Base-by-base conservation (phyloP, 371 early-diverging fungal genomes). In the Mucor circinelloides region DNA sequence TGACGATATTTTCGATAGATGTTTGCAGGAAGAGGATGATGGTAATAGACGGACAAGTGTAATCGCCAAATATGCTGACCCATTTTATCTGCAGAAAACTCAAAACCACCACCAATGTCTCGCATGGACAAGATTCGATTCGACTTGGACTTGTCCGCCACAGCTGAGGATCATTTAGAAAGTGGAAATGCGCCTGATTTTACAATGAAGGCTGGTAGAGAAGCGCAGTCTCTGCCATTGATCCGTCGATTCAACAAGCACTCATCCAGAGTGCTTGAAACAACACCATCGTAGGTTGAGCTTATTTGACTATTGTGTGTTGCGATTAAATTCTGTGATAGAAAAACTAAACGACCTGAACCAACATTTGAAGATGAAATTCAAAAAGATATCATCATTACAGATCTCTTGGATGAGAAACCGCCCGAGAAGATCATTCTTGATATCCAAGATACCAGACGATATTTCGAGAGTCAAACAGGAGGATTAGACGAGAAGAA, bases 201-300 rank as follows among this genome's bases (percentile, higher is more conserved):
- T 48, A 95, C 97, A 1, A 96, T 97, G 98, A 81, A 82, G 28
- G 85, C 96, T 0, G 94, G 95, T 15, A 67, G 77, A 42, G 80
- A 81, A 27, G 78, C 75, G 36, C 85, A 92, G 32, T 87, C 88
- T 3, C 80, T 95, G 58, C 90, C 95, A 3, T 78, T 97, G 23
- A 94, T 97, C 54, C 79, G 96, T 63, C 73, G 94, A 55, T 95
- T 95, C 71, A 97, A 97, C 64, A 89, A 94, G 38, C 96, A 95
- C 69, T 94, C 96, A 3, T 89, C 92, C 69, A 84, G 91, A n/a
- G 91, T 97, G 7, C 76, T 97, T 30, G 85, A 87, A 58, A 81
- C 71, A 28, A 70, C 76, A 28, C 65, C 73, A 17, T 63, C 68
- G 81, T 79, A 77, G 66, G 68, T 52, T 2, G 21, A 46, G 3